Percentiles rank a stretch among this genome's conserved stretches.
Conservation (phyloP, 2,329 filamentous ascomycete genomes). For the Coleophoma crateriformis region DNA sequence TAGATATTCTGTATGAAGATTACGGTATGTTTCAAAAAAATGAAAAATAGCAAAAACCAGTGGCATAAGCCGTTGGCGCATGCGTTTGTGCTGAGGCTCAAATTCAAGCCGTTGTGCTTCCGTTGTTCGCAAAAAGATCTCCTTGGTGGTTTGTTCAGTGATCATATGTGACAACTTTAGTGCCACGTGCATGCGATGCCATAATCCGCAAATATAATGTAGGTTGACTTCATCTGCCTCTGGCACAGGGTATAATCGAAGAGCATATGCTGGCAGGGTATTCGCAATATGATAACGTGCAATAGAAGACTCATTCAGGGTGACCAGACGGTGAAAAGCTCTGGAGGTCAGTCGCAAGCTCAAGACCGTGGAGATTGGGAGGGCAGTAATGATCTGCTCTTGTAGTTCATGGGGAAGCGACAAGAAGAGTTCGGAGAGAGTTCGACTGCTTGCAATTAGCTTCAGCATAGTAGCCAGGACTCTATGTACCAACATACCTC, state of each 20-base stretch:
- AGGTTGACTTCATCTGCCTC: conserved; percentile 44
- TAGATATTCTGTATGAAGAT: conserved; percentile 51
- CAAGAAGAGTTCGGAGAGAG: conserved; percentile 53
- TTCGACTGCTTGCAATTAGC: conserved; percentile 20
- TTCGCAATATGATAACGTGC: conserved; percentile 55
- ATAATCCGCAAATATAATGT: conserved; percentile 57
- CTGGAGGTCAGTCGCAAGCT: conserved; percentile 53
- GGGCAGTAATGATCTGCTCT: conserved; percentile 53
- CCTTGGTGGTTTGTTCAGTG: conserved; percentile 59
- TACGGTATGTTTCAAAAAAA: conserved; percentile 61
- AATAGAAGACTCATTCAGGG: conserved; percentile 54
- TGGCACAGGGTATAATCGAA: conserved; percentile 51
- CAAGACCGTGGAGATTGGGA: conserved; percentile 55
- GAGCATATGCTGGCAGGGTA: conserved; percentile 54
- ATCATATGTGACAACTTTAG: conserved; percentile 57
- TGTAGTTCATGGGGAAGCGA: conserved; percentile 56
- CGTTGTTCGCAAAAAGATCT: conserved; percentile 56
- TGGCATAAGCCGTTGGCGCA: conserved; percentile 59
- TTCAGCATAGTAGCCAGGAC: too few species aligned
- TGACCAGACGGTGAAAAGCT: conserved; percentile 54
- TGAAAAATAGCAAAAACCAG: conserved; percentile 61
- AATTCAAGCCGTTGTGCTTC: conserved; percentile 51
- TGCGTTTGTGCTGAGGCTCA: conserved; percentile 54
- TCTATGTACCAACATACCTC: too few species aligned
- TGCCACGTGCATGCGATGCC: conserved; percentile 61